Base-by-base conservation (phyloP, 805 yeast species). In the Gaillardinia entomophila region DNA sequence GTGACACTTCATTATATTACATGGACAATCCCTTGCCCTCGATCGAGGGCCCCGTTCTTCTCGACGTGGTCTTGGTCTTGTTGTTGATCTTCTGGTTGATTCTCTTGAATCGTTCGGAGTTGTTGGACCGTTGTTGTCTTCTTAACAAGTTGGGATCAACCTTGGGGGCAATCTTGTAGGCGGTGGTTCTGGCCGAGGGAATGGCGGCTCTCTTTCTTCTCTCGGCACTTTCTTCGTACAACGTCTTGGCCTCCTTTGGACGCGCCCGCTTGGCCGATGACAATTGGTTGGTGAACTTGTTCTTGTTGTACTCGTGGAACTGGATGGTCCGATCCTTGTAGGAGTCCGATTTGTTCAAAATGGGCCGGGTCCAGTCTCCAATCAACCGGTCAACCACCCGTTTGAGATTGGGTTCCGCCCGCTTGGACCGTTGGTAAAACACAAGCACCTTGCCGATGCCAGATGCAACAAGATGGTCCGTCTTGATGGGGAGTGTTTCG, bases 311-410 rank as follows among this genome's bases (percentile, higher is more conserved):
- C 28, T 75, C 77, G 40, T 77, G 73, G 40, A 79, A 73, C 47
- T 73, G 73, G 39, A 90, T 80, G 40, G 77, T 69, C 61, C 85
- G 79, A 59, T 90, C 96, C 57, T 92, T 79, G 66, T 89, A 90
- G 48, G 89, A 87, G 59, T 90, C 97, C 3, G 94, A 82, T 39
- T 95, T 82, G 45, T 95, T 95, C 72, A 92, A 85, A 41, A 92
- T 87, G 28, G 98, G 98, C 61, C 98, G 77, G 6, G 97, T 90
- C 99, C 99, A 92, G 56, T 88, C 95, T 16, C 96, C 96, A 44
- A 92, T 82, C 39, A 92, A 66, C 53, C 79, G 79, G 52, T 92
- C 97, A 4, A 96, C 97, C 25, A 81, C 71, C 54, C 94, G 79
- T 56, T 90, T 88, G 53, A 92, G 73, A 27, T 74, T 68, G 22